Evolutionary conservation across 2,329 filamentous ascomycete species (phyloP).

Genomic region (Botryotinia calthae): DNA sequence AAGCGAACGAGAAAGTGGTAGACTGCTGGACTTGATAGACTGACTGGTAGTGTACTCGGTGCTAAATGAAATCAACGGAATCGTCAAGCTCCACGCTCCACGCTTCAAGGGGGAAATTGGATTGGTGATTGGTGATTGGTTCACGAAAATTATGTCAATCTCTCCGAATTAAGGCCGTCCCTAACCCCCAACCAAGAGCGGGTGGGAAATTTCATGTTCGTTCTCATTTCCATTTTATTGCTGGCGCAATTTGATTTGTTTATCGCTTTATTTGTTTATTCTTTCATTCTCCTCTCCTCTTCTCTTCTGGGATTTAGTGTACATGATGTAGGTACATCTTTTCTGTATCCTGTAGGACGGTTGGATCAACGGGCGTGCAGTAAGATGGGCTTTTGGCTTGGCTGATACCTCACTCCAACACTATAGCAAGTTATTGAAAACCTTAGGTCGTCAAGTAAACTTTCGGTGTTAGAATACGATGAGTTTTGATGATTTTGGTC

Average conservation of each 20-base stretch:
- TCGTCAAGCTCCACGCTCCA: background rate
- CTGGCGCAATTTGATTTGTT: background rate
- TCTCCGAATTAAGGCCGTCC: conserved; percentile 11
- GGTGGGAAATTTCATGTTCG: background rate
- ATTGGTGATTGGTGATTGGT: too few relatives aligned
- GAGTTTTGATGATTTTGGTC: background rate
- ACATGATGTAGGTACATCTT: conserved; percentile 1
- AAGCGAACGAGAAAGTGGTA: too few relatives aligned
- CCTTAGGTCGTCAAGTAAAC: background rate
- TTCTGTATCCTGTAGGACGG: background rate
- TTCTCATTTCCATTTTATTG: background rate
- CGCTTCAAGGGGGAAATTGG: too few relatives aligned
- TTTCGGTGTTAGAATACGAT: background rate
- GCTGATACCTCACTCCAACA: background rate
- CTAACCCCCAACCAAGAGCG: background rate
- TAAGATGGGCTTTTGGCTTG: background rate
- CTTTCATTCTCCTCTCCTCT: background rate
- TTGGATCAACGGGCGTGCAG: conserved; percentile 9
- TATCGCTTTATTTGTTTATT: background rate
- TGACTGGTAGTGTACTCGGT: background rate
- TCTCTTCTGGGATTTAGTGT: background rate
- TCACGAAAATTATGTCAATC: background rate
- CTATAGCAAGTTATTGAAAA: background rate
- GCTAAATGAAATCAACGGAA: background rate
- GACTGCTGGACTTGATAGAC: too few relatives aligned